Evolutionary conservation across 768 basidiomycete species (phyloP).

Genomic region (Mycena rebaudengoi): DNA sequence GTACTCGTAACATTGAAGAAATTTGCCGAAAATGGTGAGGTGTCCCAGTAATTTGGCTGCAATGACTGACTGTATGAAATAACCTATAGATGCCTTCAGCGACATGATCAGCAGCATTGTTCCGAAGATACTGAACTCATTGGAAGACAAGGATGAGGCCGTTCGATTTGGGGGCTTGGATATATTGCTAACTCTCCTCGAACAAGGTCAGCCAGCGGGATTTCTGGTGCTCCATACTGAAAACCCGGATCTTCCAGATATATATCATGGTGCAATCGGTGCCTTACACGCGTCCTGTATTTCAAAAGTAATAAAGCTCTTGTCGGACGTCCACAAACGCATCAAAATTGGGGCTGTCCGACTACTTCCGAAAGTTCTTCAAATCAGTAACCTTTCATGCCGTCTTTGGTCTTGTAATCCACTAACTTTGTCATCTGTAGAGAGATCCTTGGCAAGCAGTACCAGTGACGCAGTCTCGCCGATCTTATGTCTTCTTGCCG

Average conservation of each 20-base stretch:
- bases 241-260: no score
- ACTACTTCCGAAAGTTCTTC: not conserved
- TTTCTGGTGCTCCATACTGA: not conserved
- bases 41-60: not conserved
- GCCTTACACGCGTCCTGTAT: not conserved
- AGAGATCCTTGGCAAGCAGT: no score
- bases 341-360: not conserved
- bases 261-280: not conserved
- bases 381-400: not conserved
- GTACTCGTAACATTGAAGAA: not conserved
- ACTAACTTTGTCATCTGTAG: not conserved
- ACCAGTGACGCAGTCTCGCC: not conserved
- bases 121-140: not conserved
- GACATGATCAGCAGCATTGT: slow-evolving; percentile 1
- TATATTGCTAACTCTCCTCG: not conserved
- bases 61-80: not conserved
- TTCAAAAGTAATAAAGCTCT: not conserved
- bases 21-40: slow-evolving; percentile 6
- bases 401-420: not conserved
- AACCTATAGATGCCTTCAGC: not conserved
- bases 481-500: not conserved
- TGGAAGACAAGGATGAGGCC: not conserved
- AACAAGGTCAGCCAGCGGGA: not conserved
- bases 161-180: not conserved
- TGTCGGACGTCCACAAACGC: not conserved